Base-by-base conservation (phyloP, 768 basidiomycete species). In the Panaeolus cyanescens region DNA sequence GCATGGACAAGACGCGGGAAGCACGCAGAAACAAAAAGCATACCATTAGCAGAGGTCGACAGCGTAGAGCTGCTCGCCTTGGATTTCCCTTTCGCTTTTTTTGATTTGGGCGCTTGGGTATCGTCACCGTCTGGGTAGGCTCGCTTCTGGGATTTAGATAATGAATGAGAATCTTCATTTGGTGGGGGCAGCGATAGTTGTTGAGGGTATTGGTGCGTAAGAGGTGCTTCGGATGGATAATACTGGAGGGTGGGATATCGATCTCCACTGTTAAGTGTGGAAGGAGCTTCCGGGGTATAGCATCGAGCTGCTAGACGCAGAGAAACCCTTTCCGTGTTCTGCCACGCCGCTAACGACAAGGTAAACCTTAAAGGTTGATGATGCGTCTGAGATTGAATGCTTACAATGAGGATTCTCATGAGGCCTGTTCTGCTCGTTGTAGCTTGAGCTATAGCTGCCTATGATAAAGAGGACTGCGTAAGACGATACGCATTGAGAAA, bases 221-320 rank as follows among this genome's bases (percentile, higher is more conserved):
- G 58, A n/a, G 37, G n/a, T 36, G 39, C 56, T 30, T 56, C 64
- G 58, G 77, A 55, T 31, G 68, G 64, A 55, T 71, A 71, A 69
- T 74, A 73, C 60, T 64, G 66, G 72, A 65, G 36, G 75, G 64
- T 61, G 74, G 71, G 40, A 71, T 67, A 67, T 75, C 45, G 25
- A 25, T 28, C 45, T 13, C 17, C 45, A 78, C 54, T 73, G 73
- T 61, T 72, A 59, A 45, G 72, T 59, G 66, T 64, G 74, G 64
- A 36, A 65, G 66, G 22, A 67, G 65, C 62, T 12, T 77, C 72
- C 55, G 73, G 70, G 15, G 70, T 68, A 30, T 77, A 74, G 50
- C 73, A 82, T 45, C 86, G 84, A 32, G 85, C 85, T 45, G 80
- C 82, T 67, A 88, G 65, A 65, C 86, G 86, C 71, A 87, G 71